Base-by-base conservation (phyloP, 2,329 filamentous ascomycete genomes). In the Ascochyta pisi region DNA sequence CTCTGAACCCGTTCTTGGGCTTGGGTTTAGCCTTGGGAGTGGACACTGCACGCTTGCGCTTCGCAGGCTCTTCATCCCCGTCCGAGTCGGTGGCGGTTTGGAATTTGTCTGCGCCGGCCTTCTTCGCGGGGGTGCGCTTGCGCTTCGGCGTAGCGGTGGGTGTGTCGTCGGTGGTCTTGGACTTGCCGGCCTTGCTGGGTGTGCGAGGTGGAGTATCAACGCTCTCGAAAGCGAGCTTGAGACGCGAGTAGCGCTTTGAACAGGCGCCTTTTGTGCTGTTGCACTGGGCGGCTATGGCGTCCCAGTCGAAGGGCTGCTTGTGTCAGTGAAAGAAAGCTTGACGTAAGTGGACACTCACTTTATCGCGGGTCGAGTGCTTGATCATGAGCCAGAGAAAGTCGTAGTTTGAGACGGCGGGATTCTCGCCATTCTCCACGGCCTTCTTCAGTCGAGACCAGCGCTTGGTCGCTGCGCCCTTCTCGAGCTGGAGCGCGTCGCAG, bases 371-470 rank as follows among this genome's bases (percentile, higher is more conserved):
- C 7, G 46, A 57, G 35, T 75, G 62, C 67, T 72, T 71, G 15
- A 74, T 22, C 15, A 63, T 63, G 1, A 70, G 47, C 73, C 71
- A 75, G 0, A 75, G 57, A 27, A 74, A 66, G 29, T 62, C 37
- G 24, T 69, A 63, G 8, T 64, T 57, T 0, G 60, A 44, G 3
- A 45, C 39, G 3, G 57, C 45, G 0, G 67, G 62, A 7, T 35
- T 33, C 27, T 69, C 67, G 12, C 60, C 63, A 7, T 60, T 59
- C 1, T 66, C 61, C 42, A 74, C 64, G 2, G 63, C 55, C 16
- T 61, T 38, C 60, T 66, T 70, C n/a, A 75, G 65, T 13, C 73
- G 69, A 7, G 67, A 70, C 71, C 71, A 74, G 22, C 73, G 71
- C 62, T 73, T 75, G 1, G 52, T 48, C 2, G 54, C 60, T 0